Conservation (phyloP, 495 filamentous ascomycete species). For the Neurospora hispaniola region DNA sequence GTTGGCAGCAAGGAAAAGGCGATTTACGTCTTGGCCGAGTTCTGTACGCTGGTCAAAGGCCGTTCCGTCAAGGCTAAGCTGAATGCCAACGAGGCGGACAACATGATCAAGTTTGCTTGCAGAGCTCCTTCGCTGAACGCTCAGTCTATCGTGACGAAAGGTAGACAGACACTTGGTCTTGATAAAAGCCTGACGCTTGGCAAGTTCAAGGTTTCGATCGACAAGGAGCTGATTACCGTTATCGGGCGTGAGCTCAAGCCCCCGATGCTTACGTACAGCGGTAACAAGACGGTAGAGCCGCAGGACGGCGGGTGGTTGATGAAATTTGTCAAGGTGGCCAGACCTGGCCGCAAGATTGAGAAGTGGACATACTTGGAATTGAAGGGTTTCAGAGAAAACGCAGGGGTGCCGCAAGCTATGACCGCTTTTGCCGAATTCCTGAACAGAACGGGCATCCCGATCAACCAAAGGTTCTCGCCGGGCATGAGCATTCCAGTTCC, state of each 20-base stretch:
- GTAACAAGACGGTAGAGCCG: slow-evolving; percentile 4
- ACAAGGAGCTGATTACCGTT: slow-evolving; percentile 50
- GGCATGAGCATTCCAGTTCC: background rate
- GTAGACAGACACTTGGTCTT: slow-evolving; percentile 28
- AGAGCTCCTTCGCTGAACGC: slow-evolving; percentile 56
- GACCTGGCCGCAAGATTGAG: slow-evolving; percentile 17
- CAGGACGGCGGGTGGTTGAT: slow-evolving; percentile 32
- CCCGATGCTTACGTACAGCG: slow-evolving; percentile 43
- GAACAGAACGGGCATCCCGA: slow-evolving; percentile 24
- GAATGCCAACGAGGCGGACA: slow-evolving; percentile 40
- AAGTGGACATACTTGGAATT: slow-evolving; percentile 23
- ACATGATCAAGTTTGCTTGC: slow-evolving; percentile 63
- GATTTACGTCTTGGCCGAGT: slow-evolving; percentile 56
- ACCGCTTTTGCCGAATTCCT: slow-evolving; percentile 24
- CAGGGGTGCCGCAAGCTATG: slow-evolving; percentile 12
- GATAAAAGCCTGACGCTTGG: slow-evolving; percentile 26
- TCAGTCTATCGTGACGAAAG: slow-evolving; percentile 48
- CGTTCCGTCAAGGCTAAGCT: slow-evolving; percentile 52
- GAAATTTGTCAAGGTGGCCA: slow-evolving; percentile 20
- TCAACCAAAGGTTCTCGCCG: slow-evolving; percentile 6
- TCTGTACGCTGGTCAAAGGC: slow-evolving; percentile 53
- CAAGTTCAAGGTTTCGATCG: slow-evolving; percentile 46
- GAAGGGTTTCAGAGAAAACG: background rate
- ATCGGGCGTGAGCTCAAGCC: slow-evolving; percentile 47
- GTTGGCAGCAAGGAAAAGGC: slow-evolving; percentile 49